Evolutionary conservation across 768 basidiomycete genomes (phyloP), one percentile per base, ranked within the genome.

Genomic region (Kwoniella botswanensis): DNA sequence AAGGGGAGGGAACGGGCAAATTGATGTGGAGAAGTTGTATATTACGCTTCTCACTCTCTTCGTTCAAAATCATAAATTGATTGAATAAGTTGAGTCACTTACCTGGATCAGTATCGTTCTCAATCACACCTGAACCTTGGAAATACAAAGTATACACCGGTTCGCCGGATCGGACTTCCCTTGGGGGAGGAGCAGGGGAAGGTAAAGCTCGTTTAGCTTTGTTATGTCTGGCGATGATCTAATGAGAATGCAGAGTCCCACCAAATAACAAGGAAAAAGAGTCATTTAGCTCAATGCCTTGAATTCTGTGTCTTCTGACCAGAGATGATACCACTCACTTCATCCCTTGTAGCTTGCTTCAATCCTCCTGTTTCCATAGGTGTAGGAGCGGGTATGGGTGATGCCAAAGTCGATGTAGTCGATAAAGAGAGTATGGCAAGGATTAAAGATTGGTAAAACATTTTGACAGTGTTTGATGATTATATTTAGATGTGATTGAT

Each of bases 51-150:
- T 7, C 35, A 6, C 5, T 35, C 35, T 35, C 35, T 35, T 35
- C 35, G 35, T 35, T 35, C 35, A 35, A 35, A 1, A 35, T 35
- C 35, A 35, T 35, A 35, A 35, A 35, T 6, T 29, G 29, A 29
- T 29, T 29, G 29, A 29, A 29, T 4, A 29, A 46, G 57, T 15
- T 26, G 24, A 59, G 26, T 2, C 11, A 64, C 63, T 54, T 26
- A 64, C 63, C 63, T 15, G 50, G 50, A 52, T 64, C 55, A 21
- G 3, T 55, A 52, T 64, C 63, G 18, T 10, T 64, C 53, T 35
- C 35, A n/a, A 42, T 64, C 3, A 54, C 9, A 7, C 63, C 63
- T 11, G 63, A 64, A 13, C 63, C 63, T 13, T 22, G 21, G 35
- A 46, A 64, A n/a, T 35, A 64, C 5, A 21, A 10, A 35, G 10